phyloP scores from a whole-genome alignment of 139 green algal species.

The Chara braunii region DNA sequence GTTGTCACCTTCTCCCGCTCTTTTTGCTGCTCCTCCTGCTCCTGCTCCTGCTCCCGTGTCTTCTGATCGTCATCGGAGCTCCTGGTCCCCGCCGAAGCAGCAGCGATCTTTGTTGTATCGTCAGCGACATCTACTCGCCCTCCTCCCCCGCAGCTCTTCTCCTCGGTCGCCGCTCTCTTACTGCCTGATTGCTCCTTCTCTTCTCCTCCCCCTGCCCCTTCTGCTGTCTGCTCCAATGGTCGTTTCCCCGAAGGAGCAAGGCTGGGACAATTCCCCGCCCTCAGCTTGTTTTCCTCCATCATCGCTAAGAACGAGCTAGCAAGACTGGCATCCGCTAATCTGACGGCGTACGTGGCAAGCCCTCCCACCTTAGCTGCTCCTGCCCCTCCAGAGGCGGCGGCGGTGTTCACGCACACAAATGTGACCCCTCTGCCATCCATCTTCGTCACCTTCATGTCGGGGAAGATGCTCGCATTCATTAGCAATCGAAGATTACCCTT shows the following conservation, averaged over 20 bases:
- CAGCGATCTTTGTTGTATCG: not conserved
- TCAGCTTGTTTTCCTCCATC: constrained; percentile 22
- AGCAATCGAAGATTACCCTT: constrained; percentile 75
- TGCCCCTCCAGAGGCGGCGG: not conserved
- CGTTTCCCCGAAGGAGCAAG: no score
- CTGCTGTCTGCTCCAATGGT: not conserved
- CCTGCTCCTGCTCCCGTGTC: not conserved
- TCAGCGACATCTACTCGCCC: not conserved
- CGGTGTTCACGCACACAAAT: constrained; percentile 67
- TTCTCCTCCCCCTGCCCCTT: not conserved
- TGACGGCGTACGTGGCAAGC: constrained; percentile 12
- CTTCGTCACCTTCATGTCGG: constrained; percentile 58
- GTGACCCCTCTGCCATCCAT: constrained; percentile 77
- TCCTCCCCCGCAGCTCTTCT: not conserved
- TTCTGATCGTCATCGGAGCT: no score
- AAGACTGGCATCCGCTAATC: constrained; percentile 12
- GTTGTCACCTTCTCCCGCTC: not conserved
- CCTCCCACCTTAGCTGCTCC: not conserved
- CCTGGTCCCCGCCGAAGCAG: no score
- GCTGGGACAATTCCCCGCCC: no score
- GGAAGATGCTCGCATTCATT: constrained; percentile 79
- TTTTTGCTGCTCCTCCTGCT: not conserved
- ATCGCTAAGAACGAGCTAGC: constrained; percentile 5
- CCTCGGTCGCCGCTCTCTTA: no score
- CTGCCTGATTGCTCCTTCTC: no score